phyloP scores from a whole-genome alignment of 2,329 filamentous ascomycete genomes.

The Penicillium sp. region DNA sequence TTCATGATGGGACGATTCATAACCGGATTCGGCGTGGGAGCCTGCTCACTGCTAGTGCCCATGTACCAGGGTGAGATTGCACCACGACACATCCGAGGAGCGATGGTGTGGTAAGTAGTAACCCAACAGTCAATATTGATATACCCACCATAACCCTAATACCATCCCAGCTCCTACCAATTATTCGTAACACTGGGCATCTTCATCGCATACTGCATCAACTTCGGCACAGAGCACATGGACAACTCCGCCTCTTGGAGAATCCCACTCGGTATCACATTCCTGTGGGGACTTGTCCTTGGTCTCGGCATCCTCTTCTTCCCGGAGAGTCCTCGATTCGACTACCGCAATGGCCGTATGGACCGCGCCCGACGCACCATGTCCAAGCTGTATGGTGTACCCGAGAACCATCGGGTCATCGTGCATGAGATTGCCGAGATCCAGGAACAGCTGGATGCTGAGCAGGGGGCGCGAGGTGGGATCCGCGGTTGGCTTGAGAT shows the following conservation, averaged over 20 bases:
- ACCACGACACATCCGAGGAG: slow-evolving; percentile 47
- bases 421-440: slow-evolving; percentile 56
- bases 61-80: slow-evolving; percentile 49
- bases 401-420: slow-evolving; percentile 54
- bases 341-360: slow-evolving; percentile 54
- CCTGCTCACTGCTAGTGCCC: slow-evolving; percentile 44
- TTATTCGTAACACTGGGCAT: slow-evolving; percentile 50
- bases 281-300: slow-evolving; percentile 56
- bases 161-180: slow-evolving; percentile 43
- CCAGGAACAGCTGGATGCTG: slow-evolving; percentile 55
- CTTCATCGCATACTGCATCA: slow-evolving; percentile 48
- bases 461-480: slow-evolving; percentile 33
- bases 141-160: background rate
- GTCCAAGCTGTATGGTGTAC: slow-evolving; percentile 54
- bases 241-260: slow-evolving; percentile 47
- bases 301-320: slow-evolving; percentile 55
- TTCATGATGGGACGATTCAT: slow-evolving; percentile 45
- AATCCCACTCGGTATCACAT: slow-evolving; percentile 55
- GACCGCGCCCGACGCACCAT: slow-evolving; percentile 54
- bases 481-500: slow-evolving; percentile 42
- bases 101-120: slow-evolving; percentile 39
- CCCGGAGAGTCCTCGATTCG: slow-evolving; percentile 57
- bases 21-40: slow-evolving; percentile 47
- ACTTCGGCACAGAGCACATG: slow-evolving; percentile 42
- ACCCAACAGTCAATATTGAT: background rate